Conservation (phyloP, 306 rosid genomes). For the Lupinus albus region DNA sequence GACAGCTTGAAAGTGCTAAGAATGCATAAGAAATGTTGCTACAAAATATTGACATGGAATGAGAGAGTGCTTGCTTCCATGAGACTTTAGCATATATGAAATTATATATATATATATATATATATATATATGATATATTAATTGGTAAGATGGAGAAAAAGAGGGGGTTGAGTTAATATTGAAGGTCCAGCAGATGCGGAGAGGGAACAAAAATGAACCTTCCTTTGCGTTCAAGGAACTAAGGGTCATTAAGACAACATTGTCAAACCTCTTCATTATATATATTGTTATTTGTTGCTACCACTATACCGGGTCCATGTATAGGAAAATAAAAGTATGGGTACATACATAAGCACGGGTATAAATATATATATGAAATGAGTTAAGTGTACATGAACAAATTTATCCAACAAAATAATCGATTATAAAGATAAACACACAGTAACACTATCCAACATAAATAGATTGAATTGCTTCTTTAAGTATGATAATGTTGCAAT, state of each 20-base stretch:
- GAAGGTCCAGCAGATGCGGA: constrained; percentile 61
- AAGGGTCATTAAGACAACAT: constrained; percentile 48
- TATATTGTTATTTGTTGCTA: constrained; percentile 26
- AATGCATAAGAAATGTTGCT: constrained; percentile 54
- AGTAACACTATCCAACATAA: too few species aligned
- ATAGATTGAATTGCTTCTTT: too few species aligned
- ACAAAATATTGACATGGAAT: constrained; percentile 62
- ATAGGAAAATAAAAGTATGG: constrained; percentile 9
- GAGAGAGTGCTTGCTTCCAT: constrained; percentile 68
- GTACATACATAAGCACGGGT: constrained; percentile 28
- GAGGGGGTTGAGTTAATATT: constrained; percentile 33
- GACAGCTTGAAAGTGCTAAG: constrained; percentile 60
- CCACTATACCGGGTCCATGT: constrained; percentile 28
- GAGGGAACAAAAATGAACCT: constrained; percentile 71
- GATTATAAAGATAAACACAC: background rate
- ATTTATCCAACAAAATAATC: constrained; percentile 12
- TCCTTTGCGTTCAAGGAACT: constrained; percentile 93
- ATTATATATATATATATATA: constrained; percentile 35
- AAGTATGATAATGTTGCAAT: too few species aligned
- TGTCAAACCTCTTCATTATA: constrained; percentile 66
- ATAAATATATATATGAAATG: constrained; percentile 24
- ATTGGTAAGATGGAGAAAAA: constrained; percentile 35
- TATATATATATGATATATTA: constrained; percentile 31
- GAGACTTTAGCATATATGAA: constrained; percentile 42
- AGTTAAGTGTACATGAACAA: background rate